phyloP scores from a whole-genome alignment of 176 grass and related monocot species.

The Ensete glaucum region DNA sequence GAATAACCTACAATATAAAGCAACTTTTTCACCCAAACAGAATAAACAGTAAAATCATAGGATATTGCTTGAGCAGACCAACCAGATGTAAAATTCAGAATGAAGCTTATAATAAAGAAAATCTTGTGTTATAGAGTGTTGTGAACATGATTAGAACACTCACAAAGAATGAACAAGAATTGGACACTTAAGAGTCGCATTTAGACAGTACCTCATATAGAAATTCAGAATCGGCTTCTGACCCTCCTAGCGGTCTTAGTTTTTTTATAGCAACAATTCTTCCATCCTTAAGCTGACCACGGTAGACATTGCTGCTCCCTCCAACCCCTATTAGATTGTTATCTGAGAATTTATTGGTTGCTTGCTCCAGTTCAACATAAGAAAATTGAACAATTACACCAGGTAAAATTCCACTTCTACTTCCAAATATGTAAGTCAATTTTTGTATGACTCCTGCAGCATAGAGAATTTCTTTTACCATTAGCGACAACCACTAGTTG shows the following conservation, averaged over 20 bases:
- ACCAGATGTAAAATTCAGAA: not conserved
- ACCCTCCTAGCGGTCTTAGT: constrained; percentile 52
- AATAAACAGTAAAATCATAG: too few species aligned
- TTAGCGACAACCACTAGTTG: not conserved
- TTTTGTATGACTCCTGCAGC: constrained; percentile 45
- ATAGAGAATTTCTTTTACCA: not conserved
- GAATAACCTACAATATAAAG: not conserved
- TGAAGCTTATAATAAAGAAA: not conserved
- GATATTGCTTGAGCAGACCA: too few species aligned
- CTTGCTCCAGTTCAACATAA: constrained; percentile 67
- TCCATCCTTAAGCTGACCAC: constrained; percentile 57
- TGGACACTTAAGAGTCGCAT: not conserved
- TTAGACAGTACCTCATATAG: constrained; percentile 50
- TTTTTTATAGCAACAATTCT: constrained; percentile 80
- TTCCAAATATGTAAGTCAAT: constrained; percentile 26
- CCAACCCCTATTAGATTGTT: constrained; percentile 62
- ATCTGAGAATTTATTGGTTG: constrained; percentile 55
- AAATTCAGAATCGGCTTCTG: constrained; percentile 67
- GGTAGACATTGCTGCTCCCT: constrained; percentile 75
- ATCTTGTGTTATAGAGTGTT: too few species aligned
- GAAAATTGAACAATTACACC: constrained; percentile 57
- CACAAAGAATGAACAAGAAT: not conserved
- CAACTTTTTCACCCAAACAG: too few species aligned
- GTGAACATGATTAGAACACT: not conserved
- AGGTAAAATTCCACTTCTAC: constrained; percentile 31